Evolutionary conservation across 2,329 filamentous ascomycete species (phyloP), one percentile per base, ranked within the genome.

Genomic region (Colletotrichum sp.): DNA sequence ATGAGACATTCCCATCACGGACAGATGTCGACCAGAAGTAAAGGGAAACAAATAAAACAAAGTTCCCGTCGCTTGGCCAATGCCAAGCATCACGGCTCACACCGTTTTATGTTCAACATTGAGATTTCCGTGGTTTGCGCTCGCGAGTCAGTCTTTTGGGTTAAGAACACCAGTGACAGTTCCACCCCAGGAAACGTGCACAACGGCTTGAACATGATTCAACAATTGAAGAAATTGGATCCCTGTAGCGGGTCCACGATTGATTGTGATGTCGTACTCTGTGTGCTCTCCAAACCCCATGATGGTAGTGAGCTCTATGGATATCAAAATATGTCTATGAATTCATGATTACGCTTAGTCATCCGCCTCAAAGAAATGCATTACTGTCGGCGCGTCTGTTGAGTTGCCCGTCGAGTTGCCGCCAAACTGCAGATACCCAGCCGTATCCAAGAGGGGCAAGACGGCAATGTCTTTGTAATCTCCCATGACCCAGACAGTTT

Each of bases 341-440:
- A 52, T 63, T 18, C 13, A 36, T n/a, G 15, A 57, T 32, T 30
- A 65, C 58, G n/a, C 43, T 15, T 66, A 60, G 8, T 69, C 9
- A 4, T 71, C 74, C 10, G 34, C 38, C 1, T 76, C 74, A 32
- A 76, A 76, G 34, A 67, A 76, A 30, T 74, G 72, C 38, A 67
- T 58, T 6, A 76, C 74, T 82, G 10, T 77, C 78, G 74, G 74
- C 15, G 71, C 52, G 32, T 26, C 57, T 18, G 74, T 71, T 38
- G 71, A 55, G 64, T 85, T 89, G 3, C 88, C 88, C 61, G 87
- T 88, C 1, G 86, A 88, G 34, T 80, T 84, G 1, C 88, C 87
- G 0, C 87, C 88, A 71, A 84, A 89, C 1, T 81, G 77, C 5
- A 89, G 74, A 70, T 89, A 90, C 1, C 85, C 86, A 9, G 76